Percentiles rank a stretch among this genome's conserved stretches.
These are phyloP conservation scores for Tetrahymena borealis DNA, from an alignment of 73 alveolate species.

Conservation along the genomic window DNA sequence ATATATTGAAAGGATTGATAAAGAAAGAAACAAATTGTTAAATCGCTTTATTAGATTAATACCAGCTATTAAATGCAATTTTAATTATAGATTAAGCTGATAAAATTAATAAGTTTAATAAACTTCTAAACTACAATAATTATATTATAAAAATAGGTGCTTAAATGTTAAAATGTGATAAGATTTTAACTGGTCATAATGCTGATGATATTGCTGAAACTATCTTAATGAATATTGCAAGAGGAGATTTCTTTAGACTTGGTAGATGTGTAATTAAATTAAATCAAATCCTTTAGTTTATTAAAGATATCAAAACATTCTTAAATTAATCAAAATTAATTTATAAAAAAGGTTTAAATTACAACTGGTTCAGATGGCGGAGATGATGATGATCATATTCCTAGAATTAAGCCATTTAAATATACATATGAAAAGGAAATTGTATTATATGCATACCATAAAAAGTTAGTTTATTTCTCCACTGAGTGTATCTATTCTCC, in stretches of 20 bases:
- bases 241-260: constrained; percentile 96
- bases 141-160: constrained; percentile 49
- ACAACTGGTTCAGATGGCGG: constrained; percentile 79
- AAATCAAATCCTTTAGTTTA: not conserved
- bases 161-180: constrained; percentile 70
- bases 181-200: constrained; percentile 95
- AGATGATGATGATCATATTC: constrained; percentile 73
- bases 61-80: not conserved
- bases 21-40: not conserved
- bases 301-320: not conserved
- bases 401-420: constrained; percentile 92
- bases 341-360: not conserved
- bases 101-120: no score
- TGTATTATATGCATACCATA: constrained; percentile 94
- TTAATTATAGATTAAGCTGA: no score
- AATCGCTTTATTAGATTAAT: not conserved
- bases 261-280: constrained; percentile 53
- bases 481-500: constrained; percentile 97
- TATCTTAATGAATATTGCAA: constrained; percentile 84
- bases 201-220: constrained; percentile 99
- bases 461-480: constrained; percentile 90
- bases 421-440: constrained; percentile 96
- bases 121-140: no score
- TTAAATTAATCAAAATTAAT: no score
- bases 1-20: not conserved